phyloP scores from a whole-genome alignment of 1,284 basidiomycete genomes.

The Cryptococcus sp. region DNA sequence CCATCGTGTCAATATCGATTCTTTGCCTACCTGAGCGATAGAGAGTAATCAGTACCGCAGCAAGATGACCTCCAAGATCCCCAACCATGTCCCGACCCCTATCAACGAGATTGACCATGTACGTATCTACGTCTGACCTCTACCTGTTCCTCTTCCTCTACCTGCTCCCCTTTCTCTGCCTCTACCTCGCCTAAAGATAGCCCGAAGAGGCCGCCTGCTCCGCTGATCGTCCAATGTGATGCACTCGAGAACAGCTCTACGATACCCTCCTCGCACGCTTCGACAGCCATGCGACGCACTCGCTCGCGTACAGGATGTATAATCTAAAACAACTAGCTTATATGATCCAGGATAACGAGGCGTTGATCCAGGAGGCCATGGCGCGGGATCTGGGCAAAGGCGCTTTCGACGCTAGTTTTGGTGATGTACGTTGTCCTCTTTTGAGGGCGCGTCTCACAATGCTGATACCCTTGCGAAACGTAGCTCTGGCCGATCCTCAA shows the following conservation, averaged over 20 bases:
- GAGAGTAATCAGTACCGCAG: neutral
- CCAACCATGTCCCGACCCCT: slow-evolving; percentile 14
- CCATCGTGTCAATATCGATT: too few relatives aligned
- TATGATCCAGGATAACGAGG: slow-evolving; percentile 63
- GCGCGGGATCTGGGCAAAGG: slow-evolving; percentile 62
- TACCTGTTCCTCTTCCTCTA: neutral
- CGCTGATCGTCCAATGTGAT: too few relatives aligned
- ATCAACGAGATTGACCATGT: slow-evolving; percentile 26
- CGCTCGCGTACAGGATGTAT: slow-evolving; percentile 62
- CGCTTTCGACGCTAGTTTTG: slow-evolving; percentile 30
- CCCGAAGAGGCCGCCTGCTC: too few relatives aligned
- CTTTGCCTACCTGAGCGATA: neutral
- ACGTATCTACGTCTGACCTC: neutral
- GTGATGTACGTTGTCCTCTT: slow-evolving; percentile 41
- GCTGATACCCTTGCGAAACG: neutral
- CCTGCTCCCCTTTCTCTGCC: too few relatives aligned
- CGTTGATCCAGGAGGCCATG: slow-evolving; percentile 59
- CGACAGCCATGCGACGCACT: slow-evolving; percentile 58
- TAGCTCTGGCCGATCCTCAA: slow-evolving; percentile 57
- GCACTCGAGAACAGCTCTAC: slow-evolving; percentile 53
- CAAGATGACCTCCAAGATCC: slow-evolving; percentile 15
- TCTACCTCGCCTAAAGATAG: too few relatives aligned
- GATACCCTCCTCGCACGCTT: slow-evolving; percentile 59
- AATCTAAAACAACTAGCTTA: slow-evolving; percentile 67
- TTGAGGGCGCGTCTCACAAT: neutral